Evolutionary conservation across 345 rosid species (phyloP).

Genomic region (Boechera retrofracta): DNA sequence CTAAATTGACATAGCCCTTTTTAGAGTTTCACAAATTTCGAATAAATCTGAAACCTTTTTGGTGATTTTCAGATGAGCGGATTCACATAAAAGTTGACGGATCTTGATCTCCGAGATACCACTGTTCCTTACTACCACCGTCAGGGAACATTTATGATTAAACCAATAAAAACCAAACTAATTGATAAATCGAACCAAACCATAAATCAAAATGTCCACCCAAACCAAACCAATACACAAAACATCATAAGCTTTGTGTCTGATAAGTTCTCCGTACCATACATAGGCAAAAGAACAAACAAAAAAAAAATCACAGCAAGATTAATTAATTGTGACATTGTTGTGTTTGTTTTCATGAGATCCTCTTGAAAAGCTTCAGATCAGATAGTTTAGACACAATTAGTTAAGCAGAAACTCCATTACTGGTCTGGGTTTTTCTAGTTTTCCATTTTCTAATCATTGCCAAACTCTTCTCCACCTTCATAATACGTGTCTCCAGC

Average conservation of each 20-base stretch:
- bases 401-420: neutral
- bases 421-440: neutral
- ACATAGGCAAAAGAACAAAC: too few species aligned
- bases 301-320: neutral
- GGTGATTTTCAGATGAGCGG: slow-evolving; percentile 4
- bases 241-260: neutral
- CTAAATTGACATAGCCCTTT: slow-evolving; percentile 14
- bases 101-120: slow-evolving; percentile 29
- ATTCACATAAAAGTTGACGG: slow-evolving; percentile 1
- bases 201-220: neutral
- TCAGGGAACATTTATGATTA: neutral
- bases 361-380: neutral
- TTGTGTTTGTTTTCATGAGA: slow-evolving; percentile 14
- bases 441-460: neutral
- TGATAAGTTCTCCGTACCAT: neutral
- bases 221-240: slow-evolving; percentile 8
- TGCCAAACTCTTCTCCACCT: slow-evolving; percentile 7
- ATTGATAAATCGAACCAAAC: slow-evolving; percentile 1
- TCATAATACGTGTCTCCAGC: slow-evolving; percentile 21
- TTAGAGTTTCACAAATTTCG: slow-evolving; percentile 7
- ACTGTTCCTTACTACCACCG: neutral
- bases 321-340: slow-evolving; percentile 4
- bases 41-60: slow-evolving; percentile 17
- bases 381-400: neutral
- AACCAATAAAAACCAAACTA: neutral